Conservation (phyloP, 768 basidiomycete species). For the Boletus rufocinnamomeus region DNA sequence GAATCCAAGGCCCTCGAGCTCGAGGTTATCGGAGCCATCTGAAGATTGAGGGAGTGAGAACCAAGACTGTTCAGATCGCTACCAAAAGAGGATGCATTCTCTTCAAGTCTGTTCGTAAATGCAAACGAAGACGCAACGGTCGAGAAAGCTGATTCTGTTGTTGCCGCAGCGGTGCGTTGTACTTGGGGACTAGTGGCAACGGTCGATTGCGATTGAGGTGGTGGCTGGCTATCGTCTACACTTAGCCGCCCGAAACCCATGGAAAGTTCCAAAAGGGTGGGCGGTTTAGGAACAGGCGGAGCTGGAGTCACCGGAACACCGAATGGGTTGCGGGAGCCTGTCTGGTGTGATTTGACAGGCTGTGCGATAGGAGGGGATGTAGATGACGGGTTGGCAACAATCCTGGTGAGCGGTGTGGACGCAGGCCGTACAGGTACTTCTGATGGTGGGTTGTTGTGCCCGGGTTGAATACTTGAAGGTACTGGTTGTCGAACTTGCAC, state of each 20-base stretch:
- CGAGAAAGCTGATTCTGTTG: slow-evolving; percentile 53
- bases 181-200: slow-evolving; percentile 32
- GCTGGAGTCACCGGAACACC: slow-evolving; percentile 65
- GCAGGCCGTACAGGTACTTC: slow-evolving; percentile 59
- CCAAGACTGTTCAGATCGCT: slow-evolving; percentile 17
- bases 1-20: slow-evolving; percentile 51
- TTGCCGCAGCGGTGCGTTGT: slow-evolving; percentile 26
- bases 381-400: slow-evolving; percentile 27
- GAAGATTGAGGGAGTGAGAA: slow-evolving; percentile 29
- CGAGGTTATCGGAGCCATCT: slow-evolving; percentile 39
- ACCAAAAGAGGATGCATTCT: slow-evolving; percentile 6
- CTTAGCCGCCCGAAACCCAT: slow-evolving; percentile 43
- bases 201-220: slow-evolving; percentile 31
- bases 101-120: slow-evolving; percentile 39
- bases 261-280: slow-evolving; percentile 80
- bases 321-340: slow-evolving; percentile 95
- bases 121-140: slow-evolving; percentile 76
- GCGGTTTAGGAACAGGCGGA: slow-evolving; percentile 72
- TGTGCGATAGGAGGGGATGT: slow-evolving; percentile 51
- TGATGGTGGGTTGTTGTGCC: slow-evolving; percentile 2
- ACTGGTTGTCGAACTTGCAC: slow-evolving; percentile 13
- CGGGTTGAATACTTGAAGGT: slow-evolving; percentile 8
- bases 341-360: slow-evolving; percentile 83
- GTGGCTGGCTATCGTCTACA: slow-evolving; percentile 31
- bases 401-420: slow-evolving; percentile 67